Percentiles rank a stretch among this genome's conserved stretches.
phyloP scores from a whole-genome alignment of 371 early-diverging fungal genomes.

The Mucor velutinosus region DNA sequence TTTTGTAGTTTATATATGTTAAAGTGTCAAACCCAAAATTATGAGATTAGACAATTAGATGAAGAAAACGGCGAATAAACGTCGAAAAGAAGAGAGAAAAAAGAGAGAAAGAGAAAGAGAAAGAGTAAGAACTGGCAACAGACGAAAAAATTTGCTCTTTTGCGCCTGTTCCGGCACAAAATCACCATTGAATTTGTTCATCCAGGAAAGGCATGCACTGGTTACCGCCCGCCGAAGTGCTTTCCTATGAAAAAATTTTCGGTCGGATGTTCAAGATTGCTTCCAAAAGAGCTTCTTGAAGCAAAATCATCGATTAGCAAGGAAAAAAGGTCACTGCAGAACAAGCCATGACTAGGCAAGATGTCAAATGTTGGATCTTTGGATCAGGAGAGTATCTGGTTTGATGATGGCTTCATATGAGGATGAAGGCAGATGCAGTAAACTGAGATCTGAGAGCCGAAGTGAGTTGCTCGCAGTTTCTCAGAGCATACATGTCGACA shows the following conservation, averaged over 20 bases:
- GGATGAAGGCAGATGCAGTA: too few species aligned
- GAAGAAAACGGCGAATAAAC: constrained; percentile 34
- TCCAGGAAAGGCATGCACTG: background rate
- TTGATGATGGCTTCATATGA: too few species aligned
- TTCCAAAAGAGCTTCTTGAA: background rate
- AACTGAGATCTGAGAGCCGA: too few species aligned
- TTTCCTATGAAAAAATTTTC: background rate
- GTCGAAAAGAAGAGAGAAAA: constrained; percentile 31
- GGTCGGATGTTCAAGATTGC: constrained; percentile 1
- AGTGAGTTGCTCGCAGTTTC: too few species aligned
- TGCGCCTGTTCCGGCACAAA: constrained; percentile 1
- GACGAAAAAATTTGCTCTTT: background rate
- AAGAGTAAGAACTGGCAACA: background rate
- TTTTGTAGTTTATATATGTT: constrained; percentile 45
- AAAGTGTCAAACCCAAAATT: constrained; percentile 27
- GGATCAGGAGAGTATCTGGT: background rate
- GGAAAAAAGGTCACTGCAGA: background rate
- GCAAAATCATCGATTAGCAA: background rate
- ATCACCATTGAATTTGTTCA: background rate
- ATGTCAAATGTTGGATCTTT: background rate
- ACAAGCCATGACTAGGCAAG: background rate
- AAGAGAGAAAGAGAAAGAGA: constrained; percentile 24
- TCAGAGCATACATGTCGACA: too few species aligned
- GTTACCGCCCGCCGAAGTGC: background rate
- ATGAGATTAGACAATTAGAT: constrained; percentile 30